These are phyloP conservation scores for Colletotrichum camelliae DNA, from an alignment of 2,329 filamentous ascomycete genomes.

Conservation along the genomic window DNA sequence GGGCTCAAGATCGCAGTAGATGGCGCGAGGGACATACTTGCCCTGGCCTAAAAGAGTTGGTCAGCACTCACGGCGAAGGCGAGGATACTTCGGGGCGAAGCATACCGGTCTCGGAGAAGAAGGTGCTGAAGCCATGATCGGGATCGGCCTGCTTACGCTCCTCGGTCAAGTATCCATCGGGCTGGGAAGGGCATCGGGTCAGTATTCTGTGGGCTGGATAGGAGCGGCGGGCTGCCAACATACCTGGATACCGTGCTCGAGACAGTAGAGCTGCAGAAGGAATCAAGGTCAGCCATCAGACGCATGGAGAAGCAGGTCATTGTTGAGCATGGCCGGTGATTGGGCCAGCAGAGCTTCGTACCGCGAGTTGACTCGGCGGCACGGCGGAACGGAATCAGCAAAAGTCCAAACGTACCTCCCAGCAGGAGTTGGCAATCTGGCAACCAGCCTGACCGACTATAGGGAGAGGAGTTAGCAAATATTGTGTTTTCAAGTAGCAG, in stretches of 20 bases:
- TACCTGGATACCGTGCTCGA: conserved; percentile 99
- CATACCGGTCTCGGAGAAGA: conserved; percentile 99
- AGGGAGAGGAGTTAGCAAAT: conserved; percentile 52
- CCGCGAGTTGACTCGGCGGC: neutral
- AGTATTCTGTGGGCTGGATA: neutral
- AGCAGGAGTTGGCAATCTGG: conserved; percentile 99
- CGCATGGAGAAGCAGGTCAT: neutral
- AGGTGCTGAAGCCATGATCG: conserved; percentile 99
- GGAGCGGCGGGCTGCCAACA: conserved; percentile 36
- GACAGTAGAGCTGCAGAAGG: conserved; percentile 87
- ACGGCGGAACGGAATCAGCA: neutral
- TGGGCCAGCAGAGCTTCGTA: neutral
- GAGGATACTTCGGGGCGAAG: neutral
- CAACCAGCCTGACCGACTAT: conserved; percentile 99
- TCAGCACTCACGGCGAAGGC: neutral
- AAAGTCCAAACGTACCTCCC: conserved; percentile 80
- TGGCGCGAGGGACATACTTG: conserved; percentile 98
- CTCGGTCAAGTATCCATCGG: conserved; percentile 97
- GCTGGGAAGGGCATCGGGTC: conserved; percentile 56
- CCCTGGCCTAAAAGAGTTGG: conserved; percentile 73
- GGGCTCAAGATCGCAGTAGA: conserved; percentile 99
- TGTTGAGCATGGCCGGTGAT: neutral
- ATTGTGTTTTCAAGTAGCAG: neutral
- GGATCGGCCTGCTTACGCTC: conserved; percentile 93
- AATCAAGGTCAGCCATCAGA: neutral